Conservation (phyloP, 177 flowering plant species). For the Vitis hybrid region DNA sequence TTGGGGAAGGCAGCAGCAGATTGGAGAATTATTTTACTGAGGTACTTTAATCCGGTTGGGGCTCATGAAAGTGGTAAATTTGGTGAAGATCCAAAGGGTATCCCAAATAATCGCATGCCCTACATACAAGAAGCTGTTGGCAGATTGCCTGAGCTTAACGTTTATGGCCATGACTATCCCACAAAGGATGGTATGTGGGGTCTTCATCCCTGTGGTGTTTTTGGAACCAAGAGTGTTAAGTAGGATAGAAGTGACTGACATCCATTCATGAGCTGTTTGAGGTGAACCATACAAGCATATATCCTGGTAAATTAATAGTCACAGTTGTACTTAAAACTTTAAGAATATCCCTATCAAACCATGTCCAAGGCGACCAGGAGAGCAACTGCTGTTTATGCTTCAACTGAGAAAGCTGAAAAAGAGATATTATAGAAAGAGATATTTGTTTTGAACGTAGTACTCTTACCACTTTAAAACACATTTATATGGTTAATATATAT, state of each 20-base stretch:
- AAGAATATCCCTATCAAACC: slow-evolving; percentile 85
- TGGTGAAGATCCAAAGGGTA: slow-evolving; percentile 98
- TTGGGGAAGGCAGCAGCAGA: slow-evolving; percentile 65
- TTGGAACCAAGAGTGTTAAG: neutral
- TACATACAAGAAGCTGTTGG: slow-evolving; percentile 96
- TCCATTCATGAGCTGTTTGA: too few species aligned
- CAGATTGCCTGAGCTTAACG: slow-evolving; percentile 84
- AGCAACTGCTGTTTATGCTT: slow-evolving; percentile 92
- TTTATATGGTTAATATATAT: too few species aligned
- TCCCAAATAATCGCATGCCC: slow-evolving; percentile 97
- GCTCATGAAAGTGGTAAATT: slow-evolving; percentile 91
- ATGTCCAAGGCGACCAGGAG: slow-evolving; percentile 87
- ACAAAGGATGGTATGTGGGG: slow-evolving; percentile 91
- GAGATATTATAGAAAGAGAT: slow-evolving; percentile 12
- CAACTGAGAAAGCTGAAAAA: slow-evolving; percentile 74
- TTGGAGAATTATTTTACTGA: slow-evolving; percentile 80
- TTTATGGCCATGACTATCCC: slow-evolving; percentile 91
- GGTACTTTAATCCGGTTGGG: slow-evolving; percentile 97
- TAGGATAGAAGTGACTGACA: neutral
- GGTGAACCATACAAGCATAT: too few species aligned
- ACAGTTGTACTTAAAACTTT: slow-evolving; percentile 1
- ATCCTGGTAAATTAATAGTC: neutral
- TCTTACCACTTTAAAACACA: too few species aligned
- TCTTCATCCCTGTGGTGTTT: neutral
- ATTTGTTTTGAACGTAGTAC: too few species aligned